Evolutionary conservation across 371 early-diverging fungal genomes (phyloP), one percentile per base, ranked within the genome.

Genomic region (Haplosporangium sp.): DNA sequence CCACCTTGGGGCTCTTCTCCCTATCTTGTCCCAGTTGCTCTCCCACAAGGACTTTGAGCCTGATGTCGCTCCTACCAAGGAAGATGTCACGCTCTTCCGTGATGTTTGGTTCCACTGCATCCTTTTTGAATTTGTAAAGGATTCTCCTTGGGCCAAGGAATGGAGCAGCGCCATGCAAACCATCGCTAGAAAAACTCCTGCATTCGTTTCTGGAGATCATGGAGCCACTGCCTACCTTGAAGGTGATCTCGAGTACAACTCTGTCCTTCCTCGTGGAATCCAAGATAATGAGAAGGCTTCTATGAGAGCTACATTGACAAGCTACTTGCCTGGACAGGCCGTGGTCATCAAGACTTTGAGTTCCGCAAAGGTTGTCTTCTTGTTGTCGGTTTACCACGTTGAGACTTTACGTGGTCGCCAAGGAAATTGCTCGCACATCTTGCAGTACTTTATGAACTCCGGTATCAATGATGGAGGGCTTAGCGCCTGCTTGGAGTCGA

Each of bases 81-180:
- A 94, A 53, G 84, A 90, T 3, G 88, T 90, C 0, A 84, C 88
- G 34, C 85, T 92, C 13, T 96, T 95, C 86, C 89, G 97, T 44
- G 95, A 95, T 77, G 86, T 93, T 34, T 98, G 98, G 98, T 92
- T 97, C 76, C 93, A 94, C 66, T 89, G 94, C 61, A 91, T 96
- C 1, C 77, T 94, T 2, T 92, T 90, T 81, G 93, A 95, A 0
- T 92, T 94, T 62, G 85, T 93, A 19, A 88, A 91, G 8, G 93
- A 94, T 55, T 88, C 93, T 2, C 84, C 87, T 6, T 96, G 96
- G 92, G 87, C 92, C n/a, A 88, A 87, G 6, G 92, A 88, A 75
- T 96, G 96, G 93, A 84, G 87, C 61, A 83, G 83, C 11, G 84
- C 90, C 0, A 85, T 96, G 82, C 62, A 87, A 1, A 70, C 85